phyloP scores from a whole-genome alignment of 176 grass and related monocot species.

The Elymus sibiricus region DNA sequence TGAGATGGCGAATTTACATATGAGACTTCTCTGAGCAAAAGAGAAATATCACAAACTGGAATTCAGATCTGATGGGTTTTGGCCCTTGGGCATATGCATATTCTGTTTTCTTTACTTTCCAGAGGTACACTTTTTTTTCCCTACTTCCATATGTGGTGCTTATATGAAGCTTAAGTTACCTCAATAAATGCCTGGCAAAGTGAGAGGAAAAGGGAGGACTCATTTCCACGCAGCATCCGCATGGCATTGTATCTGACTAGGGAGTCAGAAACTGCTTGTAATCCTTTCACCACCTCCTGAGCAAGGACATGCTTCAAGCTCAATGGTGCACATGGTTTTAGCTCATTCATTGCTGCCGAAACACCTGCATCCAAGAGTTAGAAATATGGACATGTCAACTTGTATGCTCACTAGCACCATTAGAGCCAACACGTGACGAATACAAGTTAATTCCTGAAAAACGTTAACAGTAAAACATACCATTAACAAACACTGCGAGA shows the following conservation, averaged over 20 bases:
- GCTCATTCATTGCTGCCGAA: constrained; percentile 91
- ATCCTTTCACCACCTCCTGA: constrained; percentile 80
- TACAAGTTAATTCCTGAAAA: background rate
- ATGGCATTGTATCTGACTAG: constrained; percentile 95
- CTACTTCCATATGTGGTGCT: background rate
- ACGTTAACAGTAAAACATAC: constrained; percentile 33
- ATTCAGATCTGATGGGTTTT: background rate
- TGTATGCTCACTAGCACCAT: background rate
- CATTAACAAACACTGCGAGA: constrained; percentile 97
- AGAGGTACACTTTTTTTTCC: background rate
- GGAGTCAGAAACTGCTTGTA: constrained; percentile 87
- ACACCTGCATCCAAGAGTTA: constrained; percentile 63
- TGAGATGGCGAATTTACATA: constrained; percentile 16
- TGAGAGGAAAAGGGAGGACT: constrained; percentile 83
- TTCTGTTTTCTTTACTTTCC: background rate
- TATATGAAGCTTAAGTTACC: constrained; percentile 44
- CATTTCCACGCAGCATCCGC: constrained; percentile 85
- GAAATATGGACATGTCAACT: background rate
- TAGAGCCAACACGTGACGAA: background rate
- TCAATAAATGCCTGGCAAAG: constrained; percentile 90
- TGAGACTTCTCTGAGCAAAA: background rate
- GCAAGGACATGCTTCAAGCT: constrained; percentile 80
- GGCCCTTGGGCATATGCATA: background rate
- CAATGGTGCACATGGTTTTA: constrained; percentile 83
- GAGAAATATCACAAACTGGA: background rate